These are phyloP conservation scores for Suhomyces kilbournensis DNA, from an alignment of 805 yeast genomes.

Conservation along the genomic window DNA sequence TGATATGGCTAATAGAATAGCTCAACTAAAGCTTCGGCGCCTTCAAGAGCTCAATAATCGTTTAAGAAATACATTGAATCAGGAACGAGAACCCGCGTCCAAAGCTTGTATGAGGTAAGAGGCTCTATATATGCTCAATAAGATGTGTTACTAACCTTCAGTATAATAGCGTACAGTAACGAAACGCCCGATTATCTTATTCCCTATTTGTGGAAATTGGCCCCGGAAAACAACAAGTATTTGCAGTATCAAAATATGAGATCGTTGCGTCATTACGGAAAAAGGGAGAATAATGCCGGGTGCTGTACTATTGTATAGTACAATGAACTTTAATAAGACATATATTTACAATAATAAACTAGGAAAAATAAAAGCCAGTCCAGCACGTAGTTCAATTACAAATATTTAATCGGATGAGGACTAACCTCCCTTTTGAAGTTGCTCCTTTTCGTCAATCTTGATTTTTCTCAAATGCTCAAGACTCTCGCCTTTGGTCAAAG, in stretches of 20 bases:
- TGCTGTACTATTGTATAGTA: conserved; percentile 30
- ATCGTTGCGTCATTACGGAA: background rate
- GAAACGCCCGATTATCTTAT: conserved; percentile 46
- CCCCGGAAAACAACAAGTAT: conserved; percentile 34
- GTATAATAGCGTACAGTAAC: conserved; percentile 42
- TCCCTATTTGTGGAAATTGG: conserved; percentile 42
- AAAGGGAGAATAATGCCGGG: conserved; percentile 6
- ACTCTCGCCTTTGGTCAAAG: conserved; percentile 30
- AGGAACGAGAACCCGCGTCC: conserved; percentile 43
- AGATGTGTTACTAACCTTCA: conserved; percentile 5
- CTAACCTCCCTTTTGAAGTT: conserved; percentile 15
- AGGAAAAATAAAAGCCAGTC: no score
- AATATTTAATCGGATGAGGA: no score
- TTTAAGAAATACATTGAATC: conserved; percentile 47
- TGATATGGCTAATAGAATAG: conserved; percentile 37
- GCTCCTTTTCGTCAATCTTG: conserved; percentile 45
- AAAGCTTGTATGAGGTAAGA: conserved; percentile 7
- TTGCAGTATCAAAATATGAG: conserved; percentile 21
- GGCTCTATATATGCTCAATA: background rate
- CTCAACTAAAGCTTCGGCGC: conserved; percentile 49
- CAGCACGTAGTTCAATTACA: no score
- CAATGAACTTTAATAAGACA: conserved; percentile 7
- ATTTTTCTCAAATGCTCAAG: conserved; percentile 44
- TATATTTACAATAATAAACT: no score
- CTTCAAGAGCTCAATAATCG: conserved; percentile 36